These are phyloP conservation scores for Lipomyces yamanashiensis DNA, from an alignment of 805 yeast genomes.

Conservation along the genomic window DNA sequence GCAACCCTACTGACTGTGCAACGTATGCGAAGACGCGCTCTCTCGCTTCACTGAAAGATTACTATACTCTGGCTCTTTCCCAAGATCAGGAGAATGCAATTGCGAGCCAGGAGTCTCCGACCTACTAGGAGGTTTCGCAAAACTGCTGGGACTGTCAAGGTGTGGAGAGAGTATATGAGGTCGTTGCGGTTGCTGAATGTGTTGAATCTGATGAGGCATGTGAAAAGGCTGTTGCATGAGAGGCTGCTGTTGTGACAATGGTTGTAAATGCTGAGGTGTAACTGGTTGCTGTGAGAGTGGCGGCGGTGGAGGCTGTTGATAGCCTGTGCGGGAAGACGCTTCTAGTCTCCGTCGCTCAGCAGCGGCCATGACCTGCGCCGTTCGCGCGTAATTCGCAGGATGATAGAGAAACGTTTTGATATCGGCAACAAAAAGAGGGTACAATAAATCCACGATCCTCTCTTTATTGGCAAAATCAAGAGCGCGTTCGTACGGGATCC, in stretches of 20 bases:
- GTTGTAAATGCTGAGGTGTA: too few relatives aligned
- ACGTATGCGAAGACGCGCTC: too few relatives aligned
- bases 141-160: not conserved
- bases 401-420: constrained; percentile 53
- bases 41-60: too few relatives aligned
- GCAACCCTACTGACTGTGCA: too few relatives aligned
- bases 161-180: not conserved
- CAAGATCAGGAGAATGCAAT: not conserved
- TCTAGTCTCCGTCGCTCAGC: constrained; percentile 42
- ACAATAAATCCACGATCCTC: constrained; percentile 69
- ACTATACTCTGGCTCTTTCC: not conserved
- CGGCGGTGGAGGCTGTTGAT: constrained; percentile 7
- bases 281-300: constrained; percentile 7
- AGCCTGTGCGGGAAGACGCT: constrained; percentile 11
- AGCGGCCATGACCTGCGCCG: constrained; percentile 45
- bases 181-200: constrained; percentile 21
- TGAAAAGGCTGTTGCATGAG: constrained; percentile 24
- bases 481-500: constrained; percentile 89
- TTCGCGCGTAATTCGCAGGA: constrained; percentile 44
- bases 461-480: constrained; percentile 79
- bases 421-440: constrained; percentile 76
- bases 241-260: not conserved
- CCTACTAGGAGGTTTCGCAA: not conserved
- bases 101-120: not conserved
- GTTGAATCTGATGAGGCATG: constrained; percentile 14